Conservation (phyloP, 75 land plant species). For the Cryptomeria japonica region DNA sequence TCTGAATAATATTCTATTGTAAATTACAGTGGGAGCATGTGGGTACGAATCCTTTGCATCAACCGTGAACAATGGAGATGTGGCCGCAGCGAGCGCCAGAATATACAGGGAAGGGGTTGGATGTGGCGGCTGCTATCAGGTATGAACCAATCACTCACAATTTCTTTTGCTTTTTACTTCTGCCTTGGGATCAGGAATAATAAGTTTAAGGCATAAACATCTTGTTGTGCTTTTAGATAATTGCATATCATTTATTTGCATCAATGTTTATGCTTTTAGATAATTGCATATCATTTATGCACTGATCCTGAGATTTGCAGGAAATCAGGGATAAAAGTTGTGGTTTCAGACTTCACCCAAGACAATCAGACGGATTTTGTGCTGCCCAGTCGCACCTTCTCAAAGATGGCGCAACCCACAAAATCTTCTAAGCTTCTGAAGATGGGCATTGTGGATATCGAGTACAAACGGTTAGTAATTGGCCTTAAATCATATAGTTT, state of each 20-base stretch:
- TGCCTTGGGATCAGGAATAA: no score
- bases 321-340: background rate
- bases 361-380: slow-evolving; percentile 38
- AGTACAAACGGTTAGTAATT: slow-evolving; percentile 46
- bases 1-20: background rate
- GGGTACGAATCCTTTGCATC: slow-evolving; percentile 43
- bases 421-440: slow-evolving; percentile 20
- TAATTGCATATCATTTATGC: background rate
- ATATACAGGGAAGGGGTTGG: slow-evolving; percentile 48
- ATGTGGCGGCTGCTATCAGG: slow-evolving; percentile 56
- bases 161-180: background rate
- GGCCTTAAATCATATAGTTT: no score
- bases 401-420: slow-evolving; percentile 29
- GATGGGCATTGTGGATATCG: slow-evolving; percentile 45
- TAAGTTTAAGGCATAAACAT: no score
- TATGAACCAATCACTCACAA: background rate
- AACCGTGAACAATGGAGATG: slow-evolving; percentile 27
- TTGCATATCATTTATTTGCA: no score
- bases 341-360: background rate
- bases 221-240: no score
- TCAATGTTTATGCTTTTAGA: no score
- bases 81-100: slow-evolving; percentile 26
- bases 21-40: slow-evolving; percentile 36
- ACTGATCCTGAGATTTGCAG: background rate
- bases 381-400: slow-evolving; percentile 43